These are phyloP conservation scores for Podospora comata DNA, from an alignment of 495 filamentous ascomycete species.

Conservation along the genomic window DNA sequence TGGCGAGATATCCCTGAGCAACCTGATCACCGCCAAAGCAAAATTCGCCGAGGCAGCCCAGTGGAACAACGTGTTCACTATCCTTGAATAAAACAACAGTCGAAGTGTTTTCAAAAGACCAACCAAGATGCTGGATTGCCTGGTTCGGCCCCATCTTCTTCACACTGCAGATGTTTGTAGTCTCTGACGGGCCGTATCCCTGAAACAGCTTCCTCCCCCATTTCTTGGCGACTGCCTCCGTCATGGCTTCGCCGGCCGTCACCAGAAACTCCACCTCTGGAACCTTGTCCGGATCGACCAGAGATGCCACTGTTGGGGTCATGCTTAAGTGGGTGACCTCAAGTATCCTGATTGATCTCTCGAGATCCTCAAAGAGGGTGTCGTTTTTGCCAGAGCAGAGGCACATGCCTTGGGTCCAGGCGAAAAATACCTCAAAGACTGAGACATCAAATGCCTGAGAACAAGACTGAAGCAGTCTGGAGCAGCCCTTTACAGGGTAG, in stretches of 20 bases:
- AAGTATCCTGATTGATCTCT: conserved; percentile 54
- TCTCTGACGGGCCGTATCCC: conserved; percentile 71
- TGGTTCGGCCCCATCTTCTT: conserved; percentile 51
- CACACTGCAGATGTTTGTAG: conserved; percentile 71
- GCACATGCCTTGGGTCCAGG: conserved; percentile 70
- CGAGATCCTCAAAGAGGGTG: conserved; percentile 60
- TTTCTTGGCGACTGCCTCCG: conserved; percentile 56
- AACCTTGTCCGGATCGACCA: conserved; percentile 59
- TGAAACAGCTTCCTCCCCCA: conserved; percentile 70
- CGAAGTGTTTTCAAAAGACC: conserved; percentile 66
- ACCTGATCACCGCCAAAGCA: conserved; percentile 82
- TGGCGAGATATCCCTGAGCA: conserved; percentile 66
- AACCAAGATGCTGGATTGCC: conserved; percentile 57
- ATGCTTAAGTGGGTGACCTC: conserved; percentile 70
- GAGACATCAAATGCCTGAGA: conserved; percentile 75
- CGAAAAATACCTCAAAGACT: conserved; percentile 77
- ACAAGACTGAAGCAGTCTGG: conserved; percentile 66
- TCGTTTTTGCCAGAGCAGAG: conserved; percentile 67
- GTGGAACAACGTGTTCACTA: conserved; percentile 49
- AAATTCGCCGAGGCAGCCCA: conserved; percentile 72
- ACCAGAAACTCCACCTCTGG: conserved; percentile 65
- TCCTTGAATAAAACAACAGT: conserved; percentile 57
- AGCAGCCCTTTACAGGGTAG: conserved; percentile 50
- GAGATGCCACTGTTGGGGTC: conserved; percentile 71
- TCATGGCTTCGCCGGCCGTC: conserved; percentile 69